Evolutionary conservation across 2,329 filamentous ascomycete genomes (phyloP).

Genomic region (Cercospora nicotianae): DNA sequence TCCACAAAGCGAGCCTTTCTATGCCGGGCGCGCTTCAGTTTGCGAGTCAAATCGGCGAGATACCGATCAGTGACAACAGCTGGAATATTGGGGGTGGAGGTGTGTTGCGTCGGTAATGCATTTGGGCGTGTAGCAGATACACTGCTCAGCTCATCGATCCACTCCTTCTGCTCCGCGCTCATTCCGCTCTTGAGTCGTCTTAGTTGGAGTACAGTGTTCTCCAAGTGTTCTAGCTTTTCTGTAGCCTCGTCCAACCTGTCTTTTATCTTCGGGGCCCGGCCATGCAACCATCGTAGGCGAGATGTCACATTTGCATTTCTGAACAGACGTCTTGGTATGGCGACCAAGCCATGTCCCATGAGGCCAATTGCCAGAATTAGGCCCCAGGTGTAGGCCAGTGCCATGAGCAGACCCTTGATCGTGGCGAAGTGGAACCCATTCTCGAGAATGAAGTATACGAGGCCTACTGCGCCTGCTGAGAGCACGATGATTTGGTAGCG

Average conservation of each 20-base stretch:
- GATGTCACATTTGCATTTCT: constrained; percentile 75
- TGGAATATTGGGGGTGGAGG: constrained; percentile 49
- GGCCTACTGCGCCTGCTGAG: constrained; percentile 65
- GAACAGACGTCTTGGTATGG: constrained; percentile 79
- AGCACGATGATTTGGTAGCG: constrained; percentile 84
- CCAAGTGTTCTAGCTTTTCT: constrained; percentile 74
- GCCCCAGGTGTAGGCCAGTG: constrained; percentile 91
- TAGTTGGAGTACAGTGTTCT: constrained; percentile 76
- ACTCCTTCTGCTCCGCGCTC: constrained; percentile 75
- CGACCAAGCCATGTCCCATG: constrained; percentile 95
- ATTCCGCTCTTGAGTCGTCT: constrained; percentile 77
- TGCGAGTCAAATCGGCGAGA: constrained; percentile 82
- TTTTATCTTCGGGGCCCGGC: constrained; percentile 75
- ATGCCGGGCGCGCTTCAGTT: constrained; percentile 78
- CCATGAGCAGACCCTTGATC: constrained; percentile 85
- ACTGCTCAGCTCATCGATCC: constrained; percentile 93
- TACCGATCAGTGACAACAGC: constrained; percentile 90
- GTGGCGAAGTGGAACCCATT: constrained; percentile 71
- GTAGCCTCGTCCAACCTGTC: constrained; percentile 86
- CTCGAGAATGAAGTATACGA: constrained; percentile 79
- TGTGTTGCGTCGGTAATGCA: constrained; percentile 40
- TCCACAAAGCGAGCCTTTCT: constrained; percentile 77
- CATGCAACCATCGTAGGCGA: constrained; percentile 72
- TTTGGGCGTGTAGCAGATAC: constrained; percentile 61
- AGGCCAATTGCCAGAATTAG: constrained; percentile 89